phyloP scores from a whole-genome alignment of 257 asterid species.

The Solanum sejunctum region DNA sequence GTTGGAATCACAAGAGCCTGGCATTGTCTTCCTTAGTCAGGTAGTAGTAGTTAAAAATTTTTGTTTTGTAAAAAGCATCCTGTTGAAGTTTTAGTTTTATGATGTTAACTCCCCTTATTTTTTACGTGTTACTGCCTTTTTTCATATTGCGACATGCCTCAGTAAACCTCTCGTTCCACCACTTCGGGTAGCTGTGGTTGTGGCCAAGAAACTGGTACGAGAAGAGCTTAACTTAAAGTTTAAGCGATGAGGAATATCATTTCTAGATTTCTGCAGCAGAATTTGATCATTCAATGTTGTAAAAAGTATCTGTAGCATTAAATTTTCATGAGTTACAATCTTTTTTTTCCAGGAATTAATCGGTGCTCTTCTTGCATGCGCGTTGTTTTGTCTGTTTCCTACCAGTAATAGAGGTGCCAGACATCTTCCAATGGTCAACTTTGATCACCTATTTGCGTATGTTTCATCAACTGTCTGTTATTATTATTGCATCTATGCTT shows the following conservation, averaged over 20 bases:
- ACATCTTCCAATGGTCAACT: constrained; percentile 68
- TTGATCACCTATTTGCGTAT: constrained; percentile 65
- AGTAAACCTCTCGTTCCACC: background rate
- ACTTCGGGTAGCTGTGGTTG: background rate
- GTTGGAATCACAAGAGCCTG: constrained; percentile 57
- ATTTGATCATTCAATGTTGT: background rate
- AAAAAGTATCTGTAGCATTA: background rate
- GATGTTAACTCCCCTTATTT: background rate
- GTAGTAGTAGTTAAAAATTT: constrained; percentile 25
- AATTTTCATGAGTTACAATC: background rate
- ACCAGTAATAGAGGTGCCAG: constrained; percentile 45
- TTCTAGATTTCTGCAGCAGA: background rate
- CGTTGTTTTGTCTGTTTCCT: constrained; percentile 85
- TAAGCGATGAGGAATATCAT: background rate
- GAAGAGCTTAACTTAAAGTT: background rate
- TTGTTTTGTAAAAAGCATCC: background rate
- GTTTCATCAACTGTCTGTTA: constrained; percentile 16
- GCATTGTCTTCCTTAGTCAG: constrained; percentile 68
- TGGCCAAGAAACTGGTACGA: background rate
- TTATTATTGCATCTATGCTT: background rate
- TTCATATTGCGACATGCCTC: background rate
- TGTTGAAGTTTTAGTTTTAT: background rate
- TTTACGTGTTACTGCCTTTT: background rate
- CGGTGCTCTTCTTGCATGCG: constrained; percentile 71
- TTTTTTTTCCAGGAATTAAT: constrained; percentile 56